Base-by-base conservation (phyloP, 495 filamentous ascomycete genomes). In the Aspergillus bridgeri region DNA sequence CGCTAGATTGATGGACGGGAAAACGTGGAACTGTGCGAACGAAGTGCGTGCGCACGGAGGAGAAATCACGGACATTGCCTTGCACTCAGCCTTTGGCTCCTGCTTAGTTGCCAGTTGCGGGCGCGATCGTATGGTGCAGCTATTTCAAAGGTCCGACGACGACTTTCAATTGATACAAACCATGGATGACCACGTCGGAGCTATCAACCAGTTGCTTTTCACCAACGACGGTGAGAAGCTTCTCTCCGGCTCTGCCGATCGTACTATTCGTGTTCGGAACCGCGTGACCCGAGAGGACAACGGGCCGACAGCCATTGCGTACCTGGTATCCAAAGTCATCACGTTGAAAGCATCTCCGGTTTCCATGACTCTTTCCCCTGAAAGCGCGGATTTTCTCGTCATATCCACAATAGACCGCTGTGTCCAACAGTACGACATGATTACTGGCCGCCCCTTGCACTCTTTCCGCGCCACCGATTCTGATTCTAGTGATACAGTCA, bases 101-200 rank as follows among this genome's bases (percentile, higher is more conserved):
- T 75, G 64, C 53, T 69, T 96, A 49, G 76, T 98, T 46, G 91
- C 89, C 20, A 91, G 84, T 21, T 89, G 86, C 65, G 88, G 92
- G 38, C 83, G 93, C 61, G 94, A 98, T 74, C 87, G 94, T 46
- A 96, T 87, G 49, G 82, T 94, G 20, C 94, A 98, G 70, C 77
- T 98, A 19, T 98, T 96, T 68, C 78, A 83, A 54, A 81, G 81
- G 63, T 69, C 69, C 27, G 72, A 76, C 0, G 75, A 75, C 0
- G 74, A 75, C 6, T 79, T 88, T 65, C 74, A 79, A 45, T 67
- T 92, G 38, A 71, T 88, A 38, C 89, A 92, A 66, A 91, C 89
- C 0, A 75, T 92, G 67, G 86, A 91, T 58, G 89, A 92, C 42
- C 89, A 92, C 67, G 86, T 87, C 18, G 88, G 85, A 1, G 83